These are phyloP conservation scores for Casaregolazyma suthepensis DNA, from an alignment of 1,139 yeast species.

Conservation along the genomic window DNA sequence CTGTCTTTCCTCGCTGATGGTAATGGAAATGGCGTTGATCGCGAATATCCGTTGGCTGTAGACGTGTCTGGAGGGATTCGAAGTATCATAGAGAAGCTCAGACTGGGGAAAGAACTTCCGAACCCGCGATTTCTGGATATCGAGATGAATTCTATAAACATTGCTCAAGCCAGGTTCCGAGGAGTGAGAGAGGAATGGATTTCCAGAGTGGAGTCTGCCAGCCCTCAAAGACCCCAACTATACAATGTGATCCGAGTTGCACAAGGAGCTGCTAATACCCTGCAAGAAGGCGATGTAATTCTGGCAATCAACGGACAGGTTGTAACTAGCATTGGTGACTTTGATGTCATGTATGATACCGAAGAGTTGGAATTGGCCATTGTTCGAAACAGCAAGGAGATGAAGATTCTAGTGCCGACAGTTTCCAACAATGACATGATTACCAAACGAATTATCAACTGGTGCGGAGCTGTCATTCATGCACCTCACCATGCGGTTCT, in stretches of 20 bases:
- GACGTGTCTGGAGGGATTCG: constrained; percentile 56
- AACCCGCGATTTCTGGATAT: constrained; percentile 65
- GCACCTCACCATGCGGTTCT: constrained; percentile 65
- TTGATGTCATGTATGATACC: constrained; percentile 47
- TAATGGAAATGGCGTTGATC: constrained; percentile 47
- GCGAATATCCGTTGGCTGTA: constrained; percentile 71
- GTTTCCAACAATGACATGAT: constrained; percentile 49
- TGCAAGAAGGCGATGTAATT: constrained; percentile 61
- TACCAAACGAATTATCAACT: constrained; percentile 62
- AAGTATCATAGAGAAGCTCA: constrained; percentile 51
- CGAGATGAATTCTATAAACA: constrained; percentile 63
- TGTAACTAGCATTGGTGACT: constrained; percentile 62
- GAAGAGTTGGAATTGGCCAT: constrained; percentile 50
- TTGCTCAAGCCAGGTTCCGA: constrained; percentile 72
- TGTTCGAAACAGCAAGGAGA: constrained; percentile 52
- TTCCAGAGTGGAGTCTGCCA: constrained; percentile 49
- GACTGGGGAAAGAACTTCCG: constrained; percentile 46
- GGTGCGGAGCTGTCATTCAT: constrained; percentile 76
- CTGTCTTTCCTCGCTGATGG: constrained; percentile 73
- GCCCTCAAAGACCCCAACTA: constrained; percentile 63
- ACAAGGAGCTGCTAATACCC: constrained; percentile 42
- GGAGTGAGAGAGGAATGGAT: constrained; percentile 88
- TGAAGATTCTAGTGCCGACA: constrained; percentile 60
- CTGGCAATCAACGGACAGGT: constrained; percentile 61
- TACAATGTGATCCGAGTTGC: constrained; percentile 67